Evolutionary conservation across 768 basidiomycete genomes (phyloP), one percentile per base, ranked within the genome.

Genomic region (Lentinula sp.): DNA sequence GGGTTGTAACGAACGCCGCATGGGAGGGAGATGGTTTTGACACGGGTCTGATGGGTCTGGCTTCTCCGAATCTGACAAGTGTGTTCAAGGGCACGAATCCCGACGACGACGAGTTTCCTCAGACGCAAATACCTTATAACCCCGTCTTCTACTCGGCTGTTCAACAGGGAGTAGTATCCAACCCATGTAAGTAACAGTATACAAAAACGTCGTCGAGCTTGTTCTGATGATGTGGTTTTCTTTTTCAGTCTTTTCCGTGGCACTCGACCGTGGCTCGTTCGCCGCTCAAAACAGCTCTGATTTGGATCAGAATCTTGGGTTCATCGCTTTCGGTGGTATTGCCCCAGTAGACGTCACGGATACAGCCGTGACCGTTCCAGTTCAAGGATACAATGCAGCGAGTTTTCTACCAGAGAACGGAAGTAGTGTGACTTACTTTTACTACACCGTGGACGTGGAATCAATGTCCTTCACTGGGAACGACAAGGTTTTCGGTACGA

Each of bases 261-360:
- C 69, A 0, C 61, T 70, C 4, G 57, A 67, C 37, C 67, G 69
- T 31, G 67, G 67, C n/a, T 51, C 64, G 0, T 65, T 70, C 45
- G 64, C 62, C n/a, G 55, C 56, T 16, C 63, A 65, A 49, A 66
- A 62, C 21, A 65, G 63, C 58, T 61, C 61, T 11, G 58, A 63
- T 9, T 63, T 64, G 18, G 67, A 68, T 53, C 61, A 63, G 3
- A 64, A 66, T 32, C 66, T 68, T 11, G 69, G 69, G 0, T 67
- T 67, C 61, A 58, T 70, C 16, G 37, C 67, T 8, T 68, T 70
- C 28, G 69, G 69, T 8, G 69, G 69, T 5, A 67, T 70, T 23
- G 67, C 67, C 2, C 69, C 69, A 1, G 69, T 70, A 16, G 56
- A 62, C 0, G 62, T 67, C 1, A 61, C 55, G 1, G 42, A 61